Evolutionary conservation across 2,329 filamentous ascomycete species (phyloP).

Genomic region (Sporothrix globosa): DNA sequence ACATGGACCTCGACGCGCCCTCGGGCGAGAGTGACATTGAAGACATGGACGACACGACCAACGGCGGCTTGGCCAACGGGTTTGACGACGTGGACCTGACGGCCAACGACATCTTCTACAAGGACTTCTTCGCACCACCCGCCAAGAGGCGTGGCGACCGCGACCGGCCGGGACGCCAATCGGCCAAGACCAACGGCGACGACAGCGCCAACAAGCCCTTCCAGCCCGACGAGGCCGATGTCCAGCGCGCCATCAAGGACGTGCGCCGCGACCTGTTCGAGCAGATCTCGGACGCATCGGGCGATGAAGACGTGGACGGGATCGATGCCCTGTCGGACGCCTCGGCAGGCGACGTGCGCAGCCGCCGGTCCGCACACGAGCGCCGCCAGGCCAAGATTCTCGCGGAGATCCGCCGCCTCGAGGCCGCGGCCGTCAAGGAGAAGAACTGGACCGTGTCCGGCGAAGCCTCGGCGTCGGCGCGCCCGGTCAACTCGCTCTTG

Average conservation of each 20-base stretch:
- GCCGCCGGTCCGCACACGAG: conserved; percentile 82
- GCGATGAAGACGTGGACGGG: conserved; percentile 31
- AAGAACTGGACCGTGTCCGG: conserved; percentile 88
- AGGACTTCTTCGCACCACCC: conserved; percentile 90
- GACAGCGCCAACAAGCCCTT: conserved; percentile 39
- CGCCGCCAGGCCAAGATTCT: conserved; percentile 81
- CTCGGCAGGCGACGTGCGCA: conserved; percentile 68
- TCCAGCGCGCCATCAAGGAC: conserved; percentile 78
- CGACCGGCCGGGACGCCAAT: conserved; percentile 47
- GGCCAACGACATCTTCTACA: conserved; percentile 87
- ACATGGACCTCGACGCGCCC: conserved; percentile 73
- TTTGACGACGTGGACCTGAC: conserved; percentile 54
- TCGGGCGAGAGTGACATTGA: conserved; percentile 71
- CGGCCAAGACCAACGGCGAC: conserved; percentile 55
- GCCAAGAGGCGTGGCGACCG: conserved; percentile 68
- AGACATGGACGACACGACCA: conserved; percentile 60
- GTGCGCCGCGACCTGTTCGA: conserved; percentile 91
- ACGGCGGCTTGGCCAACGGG: conserved; percentile 50
- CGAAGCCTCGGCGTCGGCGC: conserved; percentile 79
- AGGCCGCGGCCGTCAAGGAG: conserved; percentile 86
- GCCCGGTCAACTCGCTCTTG: conserved; percentile 87
- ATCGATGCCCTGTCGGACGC: conserved; percentile 64
- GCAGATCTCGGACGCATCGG: conserved; percentile 65
- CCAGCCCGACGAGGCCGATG: conserved; percentile 63
- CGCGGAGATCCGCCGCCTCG: conserved; percentile 88